Percentiles rank a stretch among this genome's conserved stretches.
These are phyloP conservation scores for Fabrea salina DNA, from an alignment of 169 alveolate species.

Conservation along the genomic window DNA sequence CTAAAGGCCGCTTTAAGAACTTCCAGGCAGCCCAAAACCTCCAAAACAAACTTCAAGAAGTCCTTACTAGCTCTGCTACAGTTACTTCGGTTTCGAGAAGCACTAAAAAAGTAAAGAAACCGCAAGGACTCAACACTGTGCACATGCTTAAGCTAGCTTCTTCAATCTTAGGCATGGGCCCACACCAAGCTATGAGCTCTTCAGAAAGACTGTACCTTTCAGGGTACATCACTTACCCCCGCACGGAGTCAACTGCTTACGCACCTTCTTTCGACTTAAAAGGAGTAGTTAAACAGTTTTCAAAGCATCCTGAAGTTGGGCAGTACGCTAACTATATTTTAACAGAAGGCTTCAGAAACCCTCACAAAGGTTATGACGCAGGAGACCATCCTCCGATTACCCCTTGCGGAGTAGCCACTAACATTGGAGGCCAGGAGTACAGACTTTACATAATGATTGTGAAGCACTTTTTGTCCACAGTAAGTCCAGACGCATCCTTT, in stretches of 20 bases:
- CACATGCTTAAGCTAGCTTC: slow-evolving; percentile 91
- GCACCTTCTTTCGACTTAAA: slow-evolving; percentile 84
- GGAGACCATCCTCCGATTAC: slow-evolving; percentile 98
- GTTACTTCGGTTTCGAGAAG: neutral
- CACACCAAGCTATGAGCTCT: slow-evolving; percentile 90
- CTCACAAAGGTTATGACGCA: slow-evolving; percentile 89
- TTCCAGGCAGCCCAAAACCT: neutral
- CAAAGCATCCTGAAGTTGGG: slow-evolving; percentile 66
- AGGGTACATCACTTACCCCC: slow-evolving; percentile 93
- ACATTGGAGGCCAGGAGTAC: slow-evolving; percentile 72
- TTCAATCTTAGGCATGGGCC: slow-evolving; percentile 85
- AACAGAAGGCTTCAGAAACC: slow-evolving; percentile 59
- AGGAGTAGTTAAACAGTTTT: slow-evolving; percentile 58
- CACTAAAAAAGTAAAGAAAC: slow-evolving; percentile 40
- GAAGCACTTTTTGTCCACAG: slow-evolving; percentile 87
- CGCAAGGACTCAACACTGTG: slow-evolving; percentile 92
- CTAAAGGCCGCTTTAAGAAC: slow-evolving; percentile 2
- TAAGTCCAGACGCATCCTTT: slow-evolving; percentile 79
- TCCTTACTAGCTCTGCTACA: neutral
- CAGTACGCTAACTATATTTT: slow-evolving; percentile 56
- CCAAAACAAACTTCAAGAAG: slow-evolving; percentile 35
- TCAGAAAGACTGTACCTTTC: slow-evolving; percentile 94
- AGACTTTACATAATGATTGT: slow-evolving; percentile 82
- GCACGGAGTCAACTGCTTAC: slow-evolving; percentile 93
- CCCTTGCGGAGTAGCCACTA: slow-evolving; percentile 81